Evolutionary conservation across 805 yeast species (phyloP).

Genomic region (Ogataea salicorniae): DNA sequence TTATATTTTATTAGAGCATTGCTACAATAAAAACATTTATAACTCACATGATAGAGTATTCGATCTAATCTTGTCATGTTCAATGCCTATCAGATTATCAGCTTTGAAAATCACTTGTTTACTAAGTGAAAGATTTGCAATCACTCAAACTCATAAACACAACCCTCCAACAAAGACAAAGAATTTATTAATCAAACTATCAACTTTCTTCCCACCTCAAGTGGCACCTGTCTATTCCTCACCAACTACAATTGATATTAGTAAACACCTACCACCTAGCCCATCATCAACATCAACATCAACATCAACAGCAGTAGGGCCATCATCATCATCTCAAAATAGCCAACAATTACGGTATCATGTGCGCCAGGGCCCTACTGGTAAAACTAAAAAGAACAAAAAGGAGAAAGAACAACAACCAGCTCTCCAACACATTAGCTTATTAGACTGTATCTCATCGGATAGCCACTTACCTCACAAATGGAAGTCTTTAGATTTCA

Average conservation of each 20-base stretch:
- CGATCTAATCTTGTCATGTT: slow-evolving; percentile 52
- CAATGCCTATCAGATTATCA: slow-evolving; percentile 51
- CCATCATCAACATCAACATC: background rate
- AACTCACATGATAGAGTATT: slow-evolving; percentile 59
- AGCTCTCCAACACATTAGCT: slow-evolving; percentile 20
- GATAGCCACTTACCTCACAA: slow-evolving; percentile 41
- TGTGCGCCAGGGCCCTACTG: slow-evolving; percentile 2
- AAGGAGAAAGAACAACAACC: slow-evolving; percentile 8
- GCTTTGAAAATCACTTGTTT: slow-evolving; percentile 51
- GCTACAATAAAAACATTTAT: slow-evolving; percentile 63
- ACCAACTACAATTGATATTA: slow-evolving; percentile 10
- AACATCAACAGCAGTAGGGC: background rate
- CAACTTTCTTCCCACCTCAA: slow-evolving; percentile 35
- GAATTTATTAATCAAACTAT: slow-evolving; percentile 45
- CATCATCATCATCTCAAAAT: background rate
- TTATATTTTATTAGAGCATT: slow-evolving; percentile 57
- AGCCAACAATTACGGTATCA: slow-evolving; percentile 4
- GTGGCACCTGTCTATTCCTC: slow-evolving; percentile 28
- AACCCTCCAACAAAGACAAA: slow-evolving; percentile 41
- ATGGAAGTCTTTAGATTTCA: slow-evolving; percentile 53
- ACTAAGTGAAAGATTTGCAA: slow-evolving; percentile 56
- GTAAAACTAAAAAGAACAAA: slow-evolving; percentile 25
- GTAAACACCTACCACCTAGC: background rate
- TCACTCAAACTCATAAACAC: slow-evolving; percentile 37
- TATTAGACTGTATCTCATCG: slow-evolving; percentile 28